These are phyloP conservation scores for Stagonosporopsis cucurbitacearum DNA, from an alignment of 2,329 filamentous ascomycete genomes.

Conservation along the genomic window DNA sequence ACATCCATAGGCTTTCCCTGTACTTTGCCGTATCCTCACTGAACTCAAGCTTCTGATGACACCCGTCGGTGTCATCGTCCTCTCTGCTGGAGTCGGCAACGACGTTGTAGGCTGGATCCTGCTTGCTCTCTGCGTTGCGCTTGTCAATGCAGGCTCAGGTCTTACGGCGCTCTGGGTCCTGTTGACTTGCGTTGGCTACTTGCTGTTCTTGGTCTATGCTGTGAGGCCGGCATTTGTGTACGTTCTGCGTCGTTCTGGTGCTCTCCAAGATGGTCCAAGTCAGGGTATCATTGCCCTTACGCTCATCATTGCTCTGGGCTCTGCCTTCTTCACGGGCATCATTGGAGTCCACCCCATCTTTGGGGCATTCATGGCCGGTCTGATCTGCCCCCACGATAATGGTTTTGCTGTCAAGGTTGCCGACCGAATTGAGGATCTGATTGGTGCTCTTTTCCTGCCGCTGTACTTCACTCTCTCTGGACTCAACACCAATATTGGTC, in stretches of 20 bases:
- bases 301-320: slow-evolving; percentile 76
- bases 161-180: slow-evolving; percentile 85
- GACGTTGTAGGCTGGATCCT: slow-evolving; percentile 90
- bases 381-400: slow-evolving; percentile 89
- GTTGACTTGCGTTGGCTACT: slow-evolving; percentile 75
- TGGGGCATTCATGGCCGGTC: slow-evolving; percentile 84
- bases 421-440: slow-evolving; percentile 92
- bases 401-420: slow-evolving; percentile 91
- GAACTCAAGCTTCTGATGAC: slow-evolving; percentile 86
- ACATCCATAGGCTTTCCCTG: slow-evolving; percentile 70
- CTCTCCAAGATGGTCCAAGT: slow-evolving; percentile 84
- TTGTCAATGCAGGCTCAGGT: slow-evolving; percentile 86
- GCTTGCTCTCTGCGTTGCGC: slow-evolving; percentile 87
- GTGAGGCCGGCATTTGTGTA: slow-evolving; percentile 78
- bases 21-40: slow-evolving; percentile 90
- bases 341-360: slow-evolving; percentile 97
- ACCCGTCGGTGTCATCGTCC: slow-evolving; percentile 83
- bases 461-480: slow-evolving; percentile 95
- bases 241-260: slow-evolving; percentile 74
- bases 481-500: slow-evolving; percentile 83
- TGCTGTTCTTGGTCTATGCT: slow-evolving; percentile 74
- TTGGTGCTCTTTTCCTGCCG: slow-evolving; percentile 82
- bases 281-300: slow-evolving; percentile 85
- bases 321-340: slow-evolving; percentile 85
- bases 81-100: slow-evolving; percentile 91